Conservation (phyloP, 306 rosid genomes). For the Lathyrus oleraceus region DNA sequence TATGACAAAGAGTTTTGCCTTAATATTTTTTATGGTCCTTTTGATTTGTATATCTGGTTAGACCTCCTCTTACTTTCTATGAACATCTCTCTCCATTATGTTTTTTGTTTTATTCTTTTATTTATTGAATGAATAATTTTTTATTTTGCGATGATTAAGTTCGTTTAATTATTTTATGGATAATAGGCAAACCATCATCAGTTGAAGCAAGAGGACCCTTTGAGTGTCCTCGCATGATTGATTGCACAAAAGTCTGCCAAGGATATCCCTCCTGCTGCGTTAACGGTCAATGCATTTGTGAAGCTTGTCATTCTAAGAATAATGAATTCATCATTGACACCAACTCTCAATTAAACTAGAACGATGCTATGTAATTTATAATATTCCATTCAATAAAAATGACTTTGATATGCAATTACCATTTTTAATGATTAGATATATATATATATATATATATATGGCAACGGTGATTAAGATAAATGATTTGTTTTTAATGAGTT, state of each 20-base stretch:
- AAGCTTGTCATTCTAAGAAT: not conserved
- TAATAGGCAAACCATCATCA: not conserved
- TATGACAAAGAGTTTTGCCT: not conserved
- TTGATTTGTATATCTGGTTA: constrained; percentile 3
- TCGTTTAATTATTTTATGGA: not conserved
- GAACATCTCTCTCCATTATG: not conserved
- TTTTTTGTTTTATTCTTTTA: not conserved
- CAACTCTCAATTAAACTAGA: not conserved
- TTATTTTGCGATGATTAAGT: not conserved
- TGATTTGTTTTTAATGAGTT: no score
- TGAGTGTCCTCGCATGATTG: not conserved
- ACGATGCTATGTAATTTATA: not conserved
- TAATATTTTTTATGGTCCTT: not conserved
- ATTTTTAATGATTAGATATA: no score
- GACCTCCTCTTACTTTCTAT: not conserved
- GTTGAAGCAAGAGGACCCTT: not conserved
- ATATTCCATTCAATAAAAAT: not conserved
- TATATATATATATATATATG: no score
- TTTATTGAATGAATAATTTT: not conserved
- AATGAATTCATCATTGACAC: not conserved
- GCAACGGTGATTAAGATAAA: no score
- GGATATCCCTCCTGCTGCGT: not conserved
- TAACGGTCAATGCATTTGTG: not conserved
- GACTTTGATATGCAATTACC: not conserved
- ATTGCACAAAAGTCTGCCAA: not conserved